phyloP scores from a whole-genome alignment of 2,329 filamentous ascomycete species.

The Botryotinia calthae region DNA sequence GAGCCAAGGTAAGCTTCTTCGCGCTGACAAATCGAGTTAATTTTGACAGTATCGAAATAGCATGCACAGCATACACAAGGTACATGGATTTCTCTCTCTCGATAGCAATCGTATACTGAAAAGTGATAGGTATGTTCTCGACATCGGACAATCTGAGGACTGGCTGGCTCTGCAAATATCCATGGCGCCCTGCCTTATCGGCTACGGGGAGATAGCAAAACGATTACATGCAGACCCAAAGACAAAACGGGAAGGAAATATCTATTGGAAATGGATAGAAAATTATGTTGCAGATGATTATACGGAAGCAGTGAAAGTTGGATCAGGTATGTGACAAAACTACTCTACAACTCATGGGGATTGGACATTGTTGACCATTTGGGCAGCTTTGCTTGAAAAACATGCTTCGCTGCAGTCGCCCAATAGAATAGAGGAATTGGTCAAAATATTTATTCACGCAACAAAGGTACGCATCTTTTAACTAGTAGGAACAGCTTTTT shows the following conservation, averaged over 20 bases:
- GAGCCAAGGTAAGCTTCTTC: conserved; percentile 56
- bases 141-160: conserved; percentile 83
- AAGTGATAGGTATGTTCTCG: conserved; percentile 70
- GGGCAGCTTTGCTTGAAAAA: conserved; percentile 68
- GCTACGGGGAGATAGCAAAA: conserved; percentile 77
- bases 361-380: background rate
- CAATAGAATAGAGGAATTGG: conserved; percentile 73
- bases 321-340: conserved; percentile 55
- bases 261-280: conserved; percentile 87
- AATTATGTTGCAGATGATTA: conserved; percentile 86
- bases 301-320: conserved; percentile 64
- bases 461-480: conserved; percentile 62
- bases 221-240: conserved; percentile 62
- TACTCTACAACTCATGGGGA: background rate
- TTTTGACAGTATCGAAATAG: conserved; percentile 37
- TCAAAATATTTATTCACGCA: conserved; percentile 82
- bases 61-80: conserved; percentile 76
- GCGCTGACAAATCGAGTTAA: background rate
- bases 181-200: conserved; percentile 83
- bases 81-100: conserved; percentile 20
- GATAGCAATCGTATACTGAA: conserved; percentile 8
- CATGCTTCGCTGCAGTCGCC: conserved; percentile 72
- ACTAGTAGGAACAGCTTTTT: background rate
- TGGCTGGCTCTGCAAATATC: conserved; percentile 84
- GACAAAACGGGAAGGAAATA: conserved; percentile 63